Conservation (phyloP, 176 grass and related monocot genomes). For the Zoysia pacifica region DNA sequence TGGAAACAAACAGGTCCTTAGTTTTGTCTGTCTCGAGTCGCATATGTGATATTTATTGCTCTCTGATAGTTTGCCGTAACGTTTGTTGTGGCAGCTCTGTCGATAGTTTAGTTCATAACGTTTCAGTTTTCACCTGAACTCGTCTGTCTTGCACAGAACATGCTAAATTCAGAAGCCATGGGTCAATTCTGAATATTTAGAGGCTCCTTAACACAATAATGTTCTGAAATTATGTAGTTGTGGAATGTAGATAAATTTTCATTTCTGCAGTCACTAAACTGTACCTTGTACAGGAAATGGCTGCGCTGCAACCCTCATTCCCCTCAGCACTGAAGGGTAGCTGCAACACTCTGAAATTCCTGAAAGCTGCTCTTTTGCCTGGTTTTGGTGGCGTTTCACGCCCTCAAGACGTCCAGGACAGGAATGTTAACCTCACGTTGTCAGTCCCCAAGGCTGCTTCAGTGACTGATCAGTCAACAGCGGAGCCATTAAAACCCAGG, state of each 20-base stretch:
- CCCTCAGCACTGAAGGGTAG: constrained; percentile 54
- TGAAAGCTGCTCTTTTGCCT: constrained; percentile 50
- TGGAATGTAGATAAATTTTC: background rate
- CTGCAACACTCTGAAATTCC: constrained; percentile 50
- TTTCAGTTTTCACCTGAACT: background rate
- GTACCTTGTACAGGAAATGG: constrained; percentile 61
- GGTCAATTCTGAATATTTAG: background rate
- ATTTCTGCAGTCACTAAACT: constrained; percentile 3
- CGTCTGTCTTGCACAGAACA: too few relatives aligned
- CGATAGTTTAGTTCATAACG: background rate
- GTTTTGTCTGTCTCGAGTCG: background rate
- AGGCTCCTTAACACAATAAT: background rate
- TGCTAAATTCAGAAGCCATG: background rate
- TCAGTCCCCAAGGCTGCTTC: constrained; percentile 56
- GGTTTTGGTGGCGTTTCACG: constrained; percentile 45
- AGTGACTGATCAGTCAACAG: constrained; percentile 46
- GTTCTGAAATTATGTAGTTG: background rate
- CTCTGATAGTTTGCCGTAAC: background rate
- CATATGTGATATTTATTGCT: background rate
- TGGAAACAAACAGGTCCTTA: too few relatives aligned
- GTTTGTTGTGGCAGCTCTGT: background rate
- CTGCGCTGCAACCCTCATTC: constrained; percentile 64
- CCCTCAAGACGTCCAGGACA: constrained; percentile 38
- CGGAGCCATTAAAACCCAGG: constrained; percentile 54
- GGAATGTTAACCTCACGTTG: constrained; percentile 38